Evolutionary conservation across 2,329 filamentous ascomycete genomes (phyloP).

Genomic region (Pseudocercospora pini-densiflorae): DNA sequence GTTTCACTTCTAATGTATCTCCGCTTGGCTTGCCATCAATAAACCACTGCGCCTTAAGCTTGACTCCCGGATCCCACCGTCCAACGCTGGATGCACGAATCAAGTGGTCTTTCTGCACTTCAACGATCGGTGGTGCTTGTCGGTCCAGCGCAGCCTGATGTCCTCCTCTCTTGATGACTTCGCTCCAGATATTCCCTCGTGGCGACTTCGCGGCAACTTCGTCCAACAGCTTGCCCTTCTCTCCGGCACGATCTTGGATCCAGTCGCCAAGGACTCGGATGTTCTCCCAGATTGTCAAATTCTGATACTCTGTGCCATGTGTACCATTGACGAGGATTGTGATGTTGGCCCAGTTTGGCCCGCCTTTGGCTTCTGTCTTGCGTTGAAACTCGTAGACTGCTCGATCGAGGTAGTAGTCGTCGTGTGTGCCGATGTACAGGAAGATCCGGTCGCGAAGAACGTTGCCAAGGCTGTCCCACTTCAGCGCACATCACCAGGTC

Average conservation of each 20-base stretch:
- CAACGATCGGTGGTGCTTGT: constrained; percentile 36
- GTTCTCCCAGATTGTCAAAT: constrained; percentile 39
- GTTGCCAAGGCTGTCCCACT: constrained; percentile 38
- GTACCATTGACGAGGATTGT: constrained; percentile 39
- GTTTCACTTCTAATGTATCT: background rate
- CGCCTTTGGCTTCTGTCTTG: constrained; percentile 39
- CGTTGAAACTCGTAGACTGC: constrained; percentile 43
- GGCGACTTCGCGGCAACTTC: constrained; percentile 28
- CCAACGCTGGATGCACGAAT: constrained; percentile 32
- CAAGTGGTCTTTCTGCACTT: background rate
- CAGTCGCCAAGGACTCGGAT: constrained; percentile 40
- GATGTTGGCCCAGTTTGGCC: constrained; percentile 44
- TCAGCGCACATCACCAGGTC: background rate
- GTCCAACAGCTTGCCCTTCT: constrained; percentile 36
- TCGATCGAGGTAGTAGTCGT: constrained; percentile 45
- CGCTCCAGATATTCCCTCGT: constrained; percentile 43
- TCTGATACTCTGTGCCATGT: constrained; percentile 44
- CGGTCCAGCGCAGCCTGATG: constrained; percentile 40
- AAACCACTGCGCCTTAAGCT: constrained; percentile 41
- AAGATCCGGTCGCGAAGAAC: constrained; percentile 41
- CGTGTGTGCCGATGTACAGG: constrained; percentile 42
- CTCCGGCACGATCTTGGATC: constrained; percentile 40
- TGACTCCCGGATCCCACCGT: constrained; percentile 45
- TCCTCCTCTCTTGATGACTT: constrained; percentile 40
- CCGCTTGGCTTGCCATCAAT: constrained; percentile 33